Evolutionary conservation across 805 yeast species (phyloP), one percentile per base, ranked within the genome.

Genomic region (Candida ulmi): DNA sequence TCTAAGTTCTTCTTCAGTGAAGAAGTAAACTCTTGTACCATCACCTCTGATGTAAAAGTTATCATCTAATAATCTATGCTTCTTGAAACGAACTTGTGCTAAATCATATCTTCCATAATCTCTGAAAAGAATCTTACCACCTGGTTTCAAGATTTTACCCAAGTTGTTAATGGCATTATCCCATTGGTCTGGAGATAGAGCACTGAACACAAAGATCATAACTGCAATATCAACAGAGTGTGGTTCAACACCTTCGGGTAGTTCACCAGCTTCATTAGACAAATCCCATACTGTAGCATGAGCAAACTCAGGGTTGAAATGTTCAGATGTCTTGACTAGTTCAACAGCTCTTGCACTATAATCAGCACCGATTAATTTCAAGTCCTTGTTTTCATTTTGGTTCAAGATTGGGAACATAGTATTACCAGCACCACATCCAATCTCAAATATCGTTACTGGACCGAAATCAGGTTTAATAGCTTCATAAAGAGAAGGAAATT

Each of bases 341-440:
- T 91, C 88, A 15, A 93, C 93, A 0, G 99, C 99, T 45, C 82
- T 81, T 43, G 81, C 78, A 42, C 95, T 83, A 58, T 84, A 93
- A 62, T 93, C 99, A 36, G 88, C 93, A 2, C 95, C 99, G 39
- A 77, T 72, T 8, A 93, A 76, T 48, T 66, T 72, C 38, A 93
- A 65, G 21, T 79, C 63, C n/a, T 80, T 79, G 62, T 93, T 93
- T 58, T 85, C 71, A 59, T 93, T 93, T 51, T 83, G 88, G 40
- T 73, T 73, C 42, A 93, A 65, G 17, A 93, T 81, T 5, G 99
- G 99, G 60, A 83, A 93, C 68, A 93, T 75, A 0, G 99, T 93
- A 61, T 93, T 93, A 11, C 99, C 99, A 5, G 96, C 98, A 41
- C 99, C 99, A 65, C 99, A 93, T 3, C 99, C 99, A 35, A 93